Evolutionary conservation across 768 basidiomycete genomes (phyloP), one percentile per base, ranked within the genome.

Genomic region (Auricularia sp.): DNA sequence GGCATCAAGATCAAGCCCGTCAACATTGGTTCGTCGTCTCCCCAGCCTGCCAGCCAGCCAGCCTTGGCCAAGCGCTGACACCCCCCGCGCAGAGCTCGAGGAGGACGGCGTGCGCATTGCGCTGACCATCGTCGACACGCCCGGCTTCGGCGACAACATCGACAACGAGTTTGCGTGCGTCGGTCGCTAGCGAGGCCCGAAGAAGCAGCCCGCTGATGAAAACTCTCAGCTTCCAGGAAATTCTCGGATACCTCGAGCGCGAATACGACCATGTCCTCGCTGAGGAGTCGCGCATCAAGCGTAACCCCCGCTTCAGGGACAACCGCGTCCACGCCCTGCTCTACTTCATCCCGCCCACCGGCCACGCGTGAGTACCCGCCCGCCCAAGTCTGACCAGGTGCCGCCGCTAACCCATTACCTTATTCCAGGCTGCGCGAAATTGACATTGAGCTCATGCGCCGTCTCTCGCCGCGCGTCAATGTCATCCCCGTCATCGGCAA

Each of bases 211-310:
- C 23, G 16, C 61, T 39, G 33, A 36, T 62, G 18, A 59, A 14
- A 4, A 36, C 62, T 35, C 63, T 29, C 69, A 98, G 96, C 64
- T 99, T 98, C 78, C 89, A 91, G 75, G 97, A 98, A 75, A 98
- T 99, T 69, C 88, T 96, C 62, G 91, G 91, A 67, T 84, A 98
- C 78, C 87, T 99, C 68, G 97, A 99, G 75, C 87, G 96, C 63
- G 95, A 98, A 85, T 98, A 98, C 77, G 97, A 99, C 67, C 95
- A 99, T 71, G 96, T 98, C 73, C 81, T 99, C 68, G 95, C 96
- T 3, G 96, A 98, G 75, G 97, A 99, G 79, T 96, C 93, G 63
- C 86, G 97, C 69, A 99, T 99, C 79, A 98, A 97, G 80, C 95
- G 97, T 82, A 98, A 98, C 77, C 95, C 96, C 36, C 89, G 97